Conservation (phyloP, 2,329 filamentous ascomycete genomes). For the Dryadomyces sulphureus region DNA sequence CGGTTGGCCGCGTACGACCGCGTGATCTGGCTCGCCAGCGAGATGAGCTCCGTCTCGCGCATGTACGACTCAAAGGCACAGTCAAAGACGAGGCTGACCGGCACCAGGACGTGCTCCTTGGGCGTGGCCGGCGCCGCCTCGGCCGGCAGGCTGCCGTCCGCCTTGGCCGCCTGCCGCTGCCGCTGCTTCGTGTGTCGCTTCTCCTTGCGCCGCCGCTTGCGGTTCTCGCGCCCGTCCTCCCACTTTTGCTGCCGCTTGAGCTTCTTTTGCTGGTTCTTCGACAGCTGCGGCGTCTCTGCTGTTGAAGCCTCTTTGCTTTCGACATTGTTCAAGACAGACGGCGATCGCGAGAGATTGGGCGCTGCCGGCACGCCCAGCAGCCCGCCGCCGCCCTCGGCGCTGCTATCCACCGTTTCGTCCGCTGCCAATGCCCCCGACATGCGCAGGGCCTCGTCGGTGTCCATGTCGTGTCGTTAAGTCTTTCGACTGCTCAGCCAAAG, state of each 20-base stretch:
- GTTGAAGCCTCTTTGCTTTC: neutral
- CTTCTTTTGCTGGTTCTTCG: slow-evolving; percentile 80
- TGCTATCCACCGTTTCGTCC: neutral
- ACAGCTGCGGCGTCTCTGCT: slow-evolving; percentile 29
- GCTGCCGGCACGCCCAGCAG: neutral
- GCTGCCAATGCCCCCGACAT: slow-evolving; percentile 2
- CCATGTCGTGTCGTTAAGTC: neutral
- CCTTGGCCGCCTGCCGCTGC: slow-evolving; percentile 33
- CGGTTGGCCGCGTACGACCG: slow-evolving; percentile 82
- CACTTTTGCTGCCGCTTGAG: slow-evolving; percentile 56
- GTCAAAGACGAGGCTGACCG: slow-evolving; percentile 72
- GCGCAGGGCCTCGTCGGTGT: slow-evolving; percentile 1
- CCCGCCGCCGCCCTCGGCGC: neutral
- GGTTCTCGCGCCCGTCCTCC: slow-evolving; percentile 54
- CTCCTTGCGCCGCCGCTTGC: slow-evolving; percentile 38
- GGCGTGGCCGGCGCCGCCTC: slow-evolving; percentile 16
- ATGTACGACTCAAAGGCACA: slow-evolving; percentile 88
- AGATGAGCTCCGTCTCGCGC: slow-evolving; percentile 72
- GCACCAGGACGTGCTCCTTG: slow-evolving; percentile 24
- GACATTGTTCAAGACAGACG: slow-evolving; percentile 3
- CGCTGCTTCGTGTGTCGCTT: slow-evolving; percentile 33
- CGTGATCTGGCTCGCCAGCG: slow-evolving; percentile 70
- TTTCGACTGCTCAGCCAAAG: neutral
- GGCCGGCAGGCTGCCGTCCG: slow-evolving; percentile 20
- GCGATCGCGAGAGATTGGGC: neutral